A percentile compares a stretch with the other conserved stretches of the same genome.
Conservation (phyloP, 306 rosid species). For the Lathyrus sativus region DNA sequence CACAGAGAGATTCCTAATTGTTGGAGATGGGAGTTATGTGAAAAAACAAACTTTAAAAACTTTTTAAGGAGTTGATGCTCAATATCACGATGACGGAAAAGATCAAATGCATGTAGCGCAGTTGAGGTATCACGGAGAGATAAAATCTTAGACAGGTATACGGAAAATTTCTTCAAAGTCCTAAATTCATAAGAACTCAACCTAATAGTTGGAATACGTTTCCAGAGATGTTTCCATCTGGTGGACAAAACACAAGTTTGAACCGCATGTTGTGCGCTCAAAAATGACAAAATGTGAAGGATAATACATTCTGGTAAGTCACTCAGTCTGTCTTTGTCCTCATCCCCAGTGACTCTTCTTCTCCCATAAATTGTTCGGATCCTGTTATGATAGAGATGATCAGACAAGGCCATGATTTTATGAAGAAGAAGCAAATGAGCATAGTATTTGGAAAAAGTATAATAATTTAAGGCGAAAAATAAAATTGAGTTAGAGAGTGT, state of each 20-base stretch:
- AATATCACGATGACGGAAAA: background rate
- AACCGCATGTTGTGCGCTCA: background rate
- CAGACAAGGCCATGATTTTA: too few relatives aligned
- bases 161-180: background rate
- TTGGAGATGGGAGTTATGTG: background rate
- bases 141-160: background rate
- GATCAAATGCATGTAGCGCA: background rate
- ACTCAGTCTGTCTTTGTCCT: background rate
- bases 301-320: constrained; percentile 29
- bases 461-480: too few relatives aligned
- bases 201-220: background rate
- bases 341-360: background rate
- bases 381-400: background rate
- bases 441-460: too few relatives aligned
- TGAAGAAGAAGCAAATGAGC: background rate
- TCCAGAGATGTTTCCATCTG: constrained; percentile 34
- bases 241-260: constrained; percentile 32
- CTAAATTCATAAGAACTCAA: background rate
- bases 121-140: background rate
- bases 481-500: background rate
- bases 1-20: background rate
- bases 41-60: background rate
- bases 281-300: constrained; percentile 22
- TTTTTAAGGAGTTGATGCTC: background rate
- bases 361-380: background rate